Evolutionary conservation across 345 rosid genomes (phyloP), one percentile per base, ranked within the genome.

Genomic region (Bruguiera sexangula): DNA sequence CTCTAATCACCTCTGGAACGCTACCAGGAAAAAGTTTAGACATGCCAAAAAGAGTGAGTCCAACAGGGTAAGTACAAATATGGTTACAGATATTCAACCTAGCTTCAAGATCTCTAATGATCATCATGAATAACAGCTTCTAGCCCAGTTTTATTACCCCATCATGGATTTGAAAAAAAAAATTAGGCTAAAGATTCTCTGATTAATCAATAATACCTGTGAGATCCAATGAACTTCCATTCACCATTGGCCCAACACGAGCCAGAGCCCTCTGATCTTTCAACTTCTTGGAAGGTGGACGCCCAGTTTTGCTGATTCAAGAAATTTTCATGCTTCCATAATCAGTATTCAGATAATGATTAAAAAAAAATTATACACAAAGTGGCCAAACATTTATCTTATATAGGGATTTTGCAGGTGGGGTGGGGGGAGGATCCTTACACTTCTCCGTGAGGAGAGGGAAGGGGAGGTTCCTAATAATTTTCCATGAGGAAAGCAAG

Each of bases 231-330:
- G 94, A 79, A 71, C 81, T 79, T 37, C 71, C 73, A 65, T 78
- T 85, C 6, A 79, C 71, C 71, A 80, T 72, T 66, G 78, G 76
- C 69, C 84, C 92, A 67, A 82, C 76, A 56, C 88, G 89, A 51
- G 81, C 62, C 61, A 84, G 58, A 61, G 84, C 84, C 76, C 89
- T 96, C 75, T 89, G 86, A 76, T 89, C 97, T 75, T 90, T 92
- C 75, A 89, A 72, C 82, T 90, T 96, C 78, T 84, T 89, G 34
- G 84, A 77, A 65, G 96, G 96, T 62, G 97, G 96, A 60, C 94
- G 90, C 32, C 98, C 98, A 39, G 83, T 76, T 81, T 92, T 96
- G 83, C 99, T 92, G 87, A 70, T 75, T 67, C 56, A 76, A 69
- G 76, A 70, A 66, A 31, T 5, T 46, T 26, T 69, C 59, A 79